Evolutionary conservation across 257 asterid genomes (phyloP).

Genomic region (Paulownia fortunei): DNA sequence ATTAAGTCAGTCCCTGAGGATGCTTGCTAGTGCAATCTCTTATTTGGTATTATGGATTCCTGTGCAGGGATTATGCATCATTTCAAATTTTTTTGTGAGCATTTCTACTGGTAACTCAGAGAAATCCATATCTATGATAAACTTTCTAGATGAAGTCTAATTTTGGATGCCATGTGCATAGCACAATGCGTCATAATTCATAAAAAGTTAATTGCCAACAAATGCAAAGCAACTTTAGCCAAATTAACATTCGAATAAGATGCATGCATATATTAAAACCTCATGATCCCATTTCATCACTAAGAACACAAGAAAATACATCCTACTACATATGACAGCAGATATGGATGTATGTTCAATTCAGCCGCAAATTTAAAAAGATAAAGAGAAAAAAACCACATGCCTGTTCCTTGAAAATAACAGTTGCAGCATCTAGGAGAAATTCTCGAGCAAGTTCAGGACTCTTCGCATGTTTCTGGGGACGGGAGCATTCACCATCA

Average conservation of each 20-base stretch:
- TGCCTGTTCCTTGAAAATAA: slow-evolving; percentile 98
- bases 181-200: too few species aligned
- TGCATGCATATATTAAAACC: neutral
- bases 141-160: neutral
- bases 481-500: slow-evolving; percentile 96
- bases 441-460: slow-evolving; percentile 99
- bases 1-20: neutral
- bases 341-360: neutral
- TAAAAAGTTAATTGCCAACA: too few species aligned
- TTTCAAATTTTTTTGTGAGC: neutral
- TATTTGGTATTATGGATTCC: neutral
- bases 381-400: slow-evolving; percentile 33
- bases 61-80: neutral
- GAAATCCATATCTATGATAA: neutral
- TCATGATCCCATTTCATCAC: neutral
- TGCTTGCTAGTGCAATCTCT: slow-evolving; percentile 18
- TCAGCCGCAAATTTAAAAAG: neutral
- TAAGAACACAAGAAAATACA: neutral
- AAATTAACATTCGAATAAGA: neutral
- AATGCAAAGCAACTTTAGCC: neutral
- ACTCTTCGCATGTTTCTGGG: slow-evolving; percentile 99
- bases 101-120: neutral
- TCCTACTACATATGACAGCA: neutral
- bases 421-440: slow-evolving; percentile 98
- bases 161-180: slow-evolving; percentile 8